Percentiles rank a stretch among this genome's conserved stretches.
phyloP scores from a whole-genome alignment of 192 early-diverging fungal genomes.

The Mortierella claussenii region DNA sequence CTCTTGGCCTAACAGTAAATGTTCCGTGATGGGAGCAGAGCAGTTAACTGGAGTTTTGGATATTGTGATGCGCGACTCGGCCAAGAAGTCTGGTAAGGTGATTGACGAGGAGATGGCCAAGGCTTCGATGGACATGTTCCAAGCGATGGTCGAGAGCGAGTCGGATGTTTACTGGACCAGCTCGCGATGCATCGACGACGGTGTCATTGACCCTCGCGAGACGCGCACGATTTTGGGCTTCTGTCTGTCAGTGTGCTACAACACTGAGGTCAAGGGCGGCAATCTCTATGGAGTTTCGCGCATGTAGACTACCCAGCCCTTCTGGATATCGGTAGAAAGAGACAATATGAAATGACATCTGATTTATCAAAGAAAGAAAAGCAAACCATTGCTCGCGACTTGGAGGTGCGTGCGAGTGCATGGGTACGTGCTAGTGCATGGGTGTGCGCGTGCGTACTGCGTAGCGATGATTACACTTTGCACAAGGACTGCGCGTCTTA shows the following conservation, averaged over 20 bases:
- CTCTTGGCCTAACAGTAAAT: slow-evolving; percentile 75
- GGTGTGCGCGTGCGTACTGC: no score
- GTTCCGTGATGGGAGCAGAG: slow-evolving; percentile 77
- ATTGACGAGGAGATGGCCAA: slow-evolving; percentile 65
- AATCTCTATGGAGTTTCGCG: slow-evolving; percentile 70
- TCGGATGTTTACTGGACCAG: slow-evolving; percentile 73
- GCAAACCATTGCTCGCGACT: no score
- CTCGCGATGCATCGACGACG: slow-evolving; percentile 69
- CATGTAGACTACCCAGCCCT: no score
- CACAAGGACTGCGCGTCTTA: no score
- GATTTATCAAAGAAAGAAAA: no score
- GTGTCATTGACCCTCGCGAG: slow-evolving; percentile 70
- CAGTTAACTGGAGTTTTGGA: slow-evolving; percentile 77
- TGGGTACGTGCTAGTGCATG: no score
- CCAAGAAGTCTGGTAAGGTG: slow-evolving; percentile 59
- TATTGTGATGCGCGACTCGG: slow-evolving; percentile 71
- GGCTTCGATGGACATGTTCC: slow-evolving; percentile 59
- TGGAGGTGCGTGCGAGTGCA: no score
- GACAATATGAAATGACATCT: no score
- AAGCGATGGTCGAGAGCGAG: slow-evolving; percentile 64
- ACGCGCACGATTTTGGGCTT: slow-evolving; percentile 68
- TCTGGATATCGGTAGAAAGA: no score
- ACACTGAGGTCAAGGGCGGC: slow-evolving; percentile 65
- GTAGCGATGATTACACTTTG: no score
- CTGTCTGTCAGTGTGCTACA: slow-evolving; percentile 67